These are phyloP conservation scores for Rhododendron ferrugineum DNA, from an alignment of 148 eudicot genomes.

Conservation along the genomic window DNA sequence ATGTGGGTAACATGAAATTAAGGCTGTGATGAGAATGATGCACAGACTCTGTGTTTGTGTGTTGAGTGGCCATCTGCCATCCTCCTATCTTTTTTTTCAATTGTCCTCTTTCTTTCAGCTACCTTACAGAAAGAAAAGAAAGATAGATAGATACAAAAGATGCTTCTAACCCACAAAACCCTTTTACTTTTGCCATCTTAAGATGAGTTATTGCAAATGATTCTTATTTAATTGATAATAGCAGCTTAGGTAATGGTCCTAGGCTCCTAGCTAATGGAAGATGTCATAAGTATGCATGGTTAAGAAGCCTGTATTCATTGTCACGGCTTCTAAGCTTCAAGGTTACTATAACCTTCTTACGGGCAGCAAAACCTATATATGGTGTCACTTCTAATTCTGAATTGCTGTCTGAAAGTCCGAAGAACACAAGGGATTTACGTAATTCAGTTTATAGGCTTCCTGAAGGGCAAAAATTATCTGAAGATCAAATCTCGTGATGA, in stretches of 20 bases:
- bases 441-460: not conserved
- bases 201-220: no score
- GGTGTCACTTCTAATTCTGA: not conserved
- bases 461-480: not conserved
- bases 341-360: not conserved
- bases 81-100: not conserved
- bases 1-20: conserved; percentile 5
- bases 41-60: not conserved
- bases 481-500: no score
- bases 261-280: no score
- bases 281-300: not conserved
- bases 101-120: not conserved
- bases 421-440: not conserved
- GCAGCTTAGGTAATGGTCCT: no score
- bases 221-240: no score
- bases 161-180: not conserved
- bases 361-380: not conserved
- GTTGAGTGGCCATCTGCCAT: not conserved
- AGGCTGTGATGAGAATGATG: not conserved
- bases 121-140: not conserved
- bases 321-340: not conserved
- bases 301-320: not conserved
- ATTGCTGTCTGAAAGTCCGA: not conserved
- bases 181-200: not conserved
- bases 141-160: not conserved